Percentiles rank a stretch among this genome's conserved stretches.
Evolutionary conservation across 768 basidiomycete species (phyloP).

Genomic region (Lentinus brumalis): DNA sequence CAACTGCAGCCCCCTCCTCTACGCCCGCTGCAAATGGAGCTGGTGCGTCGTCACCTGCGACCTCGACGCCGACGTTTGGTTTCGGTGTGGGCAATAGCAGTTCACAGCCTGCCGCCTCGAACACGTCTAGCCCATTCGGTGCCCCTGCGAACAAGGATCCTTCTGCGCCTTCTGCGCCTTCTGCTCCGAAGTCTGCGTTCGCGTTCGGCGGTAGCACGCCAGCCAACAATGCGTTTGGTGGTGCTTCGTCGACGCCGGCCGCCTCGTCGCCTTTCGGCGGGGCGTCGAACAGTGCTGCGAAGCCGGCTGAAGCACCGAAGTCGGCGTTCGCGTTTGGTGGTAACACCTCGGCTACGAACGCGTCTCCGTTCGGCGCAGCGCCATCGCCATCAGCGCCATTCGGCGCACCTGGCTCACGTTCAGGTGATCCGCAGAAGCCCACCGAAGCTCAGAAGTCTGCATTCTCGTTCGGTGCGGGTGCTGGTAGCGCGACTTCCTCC

Average conservation of each 20-base stretch:
- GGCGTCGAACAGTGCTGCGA: conserved; percentile 8
- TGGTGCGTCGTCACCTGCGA: conserved; percentile 5
- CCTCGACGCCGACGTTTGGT: conserved; percentile 14
- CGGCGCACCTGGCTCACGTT: conserved; percentile 3
- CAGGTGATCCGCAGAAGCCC: conserved; percentile 14
- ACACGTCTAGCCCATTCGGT: conserved; percentile 6
- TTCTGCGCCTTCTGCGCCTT: background rate
- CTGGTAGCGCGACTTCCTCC: background rate
- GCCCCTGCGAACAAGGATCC: background rate
- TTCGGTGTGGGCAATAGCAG: conserved; percentile 9
- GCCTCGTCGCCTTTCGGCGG: background rate
- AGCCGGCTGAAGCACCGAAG: conserved; percentile 21
- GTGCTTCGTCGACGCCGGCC: background rate
- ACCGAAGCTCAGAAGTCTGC: conserved; percentile 18
- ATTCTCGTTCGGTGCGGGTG: conserved; percentile 9
- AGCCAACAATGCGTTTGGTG: conserved; percentile 1
- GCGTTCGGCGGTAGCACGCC: background rate
- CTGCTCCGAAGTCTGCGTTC: conserved; percentile 5
- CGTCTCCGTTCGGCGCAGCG: background rate
- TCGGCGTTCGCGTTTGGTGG: conserved; percentile 15
- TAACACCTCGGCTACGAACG: background rate
- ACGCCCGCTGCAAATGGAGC: conserved; percentile 2
- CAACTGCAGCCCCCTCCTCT: background rate
- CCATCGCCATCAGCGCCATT: background rate
- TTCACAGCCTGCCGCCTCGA: conserved; percentile 1